Conservation (phyloP, 768 basidiomycete genomes). For the Calocybe indica region DNA sequence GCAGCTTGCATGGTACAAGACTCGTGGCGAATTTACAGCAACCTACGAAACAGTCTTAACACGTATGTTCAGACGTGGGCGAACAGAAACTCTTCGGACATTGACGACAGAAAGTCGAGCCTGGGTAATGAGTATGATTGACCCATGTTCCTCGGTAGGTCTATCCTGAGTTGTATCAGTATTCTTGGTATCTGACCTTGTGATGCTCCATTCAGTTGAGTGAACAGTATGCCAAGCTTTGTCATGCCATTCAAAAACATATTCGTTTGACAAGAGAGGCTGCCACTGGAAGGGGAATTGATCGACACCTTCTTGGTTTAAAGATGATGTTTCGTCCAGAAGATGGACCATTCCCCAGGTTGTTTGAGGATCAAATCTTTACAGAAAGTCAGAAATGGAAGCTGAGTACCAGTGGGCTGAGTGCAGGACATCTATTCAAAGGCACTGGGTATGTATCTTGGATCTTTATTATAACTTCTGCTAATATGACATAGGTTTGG, state of each 20-base stretch:
- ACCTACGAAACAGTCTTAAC: slow-evolving; percentile 94
- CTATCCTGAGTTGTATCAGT: neutral
- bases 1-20: slow-evolving; percentile 86
- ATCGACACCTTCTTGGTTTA: slow-evolving; percentile 87
- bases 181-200: neutral
- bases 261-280: slow-evolving; percentile 69
- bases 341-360: slow-evolving; percentile 46
- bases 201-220: slow-evolving; percentile 18
- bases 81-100: slow-evolving; percentile 86
- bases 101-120: slow-evolving; percentile 66
- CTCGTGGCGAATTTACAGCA: slow-evolving; percentile 71
- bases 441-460: slow-evolving; percentile 66
- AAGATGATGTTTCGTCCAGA: slow-evolving; percentile 52
- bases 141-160: slow-evolving; percentile 44
- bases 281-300: slow-evolving; percentile 77
- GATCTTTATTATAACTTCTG: neutral
- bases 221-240: slow-evolving; percentile 44
- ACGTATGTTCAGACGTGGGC: slow-evolving; percentile 77
- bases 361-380: slow-evolving; percentile 81
- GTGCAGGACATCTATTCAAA: slow-evolving; percentile 78
- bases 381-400: slow-evolving; percentile 76
- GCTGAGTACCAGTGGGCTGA: slow-evolving; percentile 84
- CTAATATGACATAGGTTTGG: slow-evolving; percentile 57
- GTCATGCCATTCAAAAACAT: slow-evolving; percentile 66
- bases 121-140: slow-evolving; percentile 73